Conservation (phyloP, 78 protist genomes). For the Corallochytrium limacisporum region DNA sequence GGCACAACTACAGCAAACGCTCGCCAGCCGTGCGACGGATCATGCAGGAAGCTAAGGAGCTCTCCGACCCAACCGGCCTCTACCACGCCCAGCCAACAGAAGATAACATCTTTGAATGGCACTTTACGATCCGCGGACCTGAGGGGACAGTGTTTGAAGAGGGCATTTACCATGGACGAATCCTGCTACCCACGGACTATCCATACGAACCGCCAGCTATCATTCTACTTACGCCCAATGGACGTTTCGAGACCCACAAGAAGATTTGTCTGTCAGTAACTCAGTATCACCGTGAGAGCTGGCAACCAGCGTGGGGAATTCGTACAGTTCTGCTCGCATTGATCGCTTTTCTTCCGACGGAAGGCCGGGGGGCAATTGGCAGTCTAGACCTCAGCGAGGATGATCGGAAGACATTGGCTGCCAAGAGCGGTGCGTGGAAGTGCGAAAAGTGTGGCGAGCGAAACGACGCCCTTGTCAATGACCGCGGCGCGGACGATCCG, state of each 20-base stretch:
- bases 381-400: constrained; percentile 54
- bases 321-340: constrained; percentile 71
- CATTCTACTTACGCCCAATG: constrained; percentile 48
- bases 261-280: constrained; percentile 76
- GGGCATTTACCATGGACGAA: constrained; percentile 88
- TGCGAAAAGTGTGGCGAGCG: too few relatives aligned
- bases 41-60: constrained; percentile 7
- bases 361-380: constrained; percentile 74
- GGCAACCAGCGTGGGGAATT: constrained; percentile 87
- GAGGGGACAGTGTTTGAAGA: constrained; percentile 57
- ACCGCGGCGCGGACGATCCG: too few relatives aligned
- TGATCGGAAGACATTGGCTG: background rate
- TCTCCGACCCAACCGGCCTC: constrained; percentile 1
- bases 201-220: constrained; percentile 65
- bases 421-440: too few relatives aligned
- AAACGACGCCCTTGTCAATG: too few relatives aligned
- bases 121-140: constrained; percentile 87
- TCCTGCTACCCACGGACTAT: constrained; percentile 76
- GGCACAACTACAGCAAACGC: background rate
- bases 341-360: constrained; percentile 62
- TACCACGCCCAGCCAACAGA: constrained; percentile 14
- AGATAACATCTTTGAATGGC: constrained; percentile 80
- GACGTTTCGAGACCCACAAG: constrained; percentile 65
- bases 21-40: constrained; percentile 11
- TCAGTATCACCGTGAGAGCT: constrained; percentile 83